These are phyloP conservation scores for Neospermospora avenae DNA, from an alignment of 2,329 filamentous ascomycete species.

Conservation along the genomic window DNA sequence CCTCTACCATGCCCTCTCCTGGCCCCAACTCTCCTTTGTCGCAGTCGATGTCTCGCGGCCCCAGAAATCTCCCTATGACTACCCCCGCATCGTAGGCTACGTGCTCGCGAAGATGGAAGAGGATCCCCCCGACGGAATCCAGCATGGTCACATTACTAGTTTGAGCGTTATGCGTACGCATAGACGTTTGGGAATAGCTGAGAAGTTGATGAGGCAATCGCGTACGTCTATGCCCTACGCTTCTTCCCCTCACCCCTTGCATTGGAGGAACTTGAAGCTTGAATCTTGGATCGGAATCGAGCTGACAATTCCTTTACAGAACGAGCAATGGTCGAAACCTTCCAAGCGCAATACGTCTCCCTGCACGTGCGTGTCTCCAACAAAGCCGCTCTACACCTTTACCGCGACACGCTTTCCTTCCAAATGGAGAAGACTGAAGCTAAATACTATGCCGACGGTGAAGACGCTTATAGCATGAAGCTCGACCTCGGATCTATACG, in stretches of 20 bases:
- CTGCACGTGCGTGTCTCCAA: constrained; percentile 96
- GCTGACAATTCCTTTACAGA: constrained; percentile 49
- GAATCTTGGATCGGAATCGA: background rate
- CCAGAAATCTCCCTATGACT: constrained; percentile 74
- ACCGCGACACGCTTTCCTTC: constrained; percentile 89
- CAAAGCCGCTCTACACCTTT: constrained; percentile 83
- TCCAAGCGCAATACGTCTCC: constrained; percentile 86
- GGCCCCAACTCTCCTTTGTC: constrained; percentile 96
- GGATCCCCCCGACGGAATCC: constrained; percentile 84
- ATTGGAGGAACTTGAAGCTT: too few species aligned
- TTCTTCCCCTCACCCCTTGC: background rate
- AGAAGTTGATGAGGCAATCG: constrained; percentile 96
- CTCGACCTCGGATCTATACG: constrained; percentile 67
- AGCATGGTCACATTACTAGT: constrained; percentile 94
- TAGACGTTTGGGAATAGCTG: constrained; percentile 82
- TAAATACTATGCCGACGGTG: constrained; percentile 96
- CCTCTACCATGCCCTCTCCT: constrained; percentile 96
- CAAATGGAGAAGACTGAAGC: constrained; percentile 79
- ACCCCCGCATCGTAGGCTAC: constrained; percentile 97
- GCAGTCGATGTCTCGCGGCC: constrained; percentile 88
- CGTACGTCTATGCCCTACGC: constrained; percentile 55
- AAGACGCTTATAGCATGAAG: constrained; percentile 93
- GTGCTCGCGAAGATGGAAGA: constrained; percentile 99
- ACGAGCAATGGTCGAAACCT: constrained; percentile 95
- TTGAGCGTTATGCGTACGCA: constrained; percentile 97